Evolutionary conservation across 768 basidiomycete species (phyloP).

Genomic region (Tylopilus sp.): DNA sequence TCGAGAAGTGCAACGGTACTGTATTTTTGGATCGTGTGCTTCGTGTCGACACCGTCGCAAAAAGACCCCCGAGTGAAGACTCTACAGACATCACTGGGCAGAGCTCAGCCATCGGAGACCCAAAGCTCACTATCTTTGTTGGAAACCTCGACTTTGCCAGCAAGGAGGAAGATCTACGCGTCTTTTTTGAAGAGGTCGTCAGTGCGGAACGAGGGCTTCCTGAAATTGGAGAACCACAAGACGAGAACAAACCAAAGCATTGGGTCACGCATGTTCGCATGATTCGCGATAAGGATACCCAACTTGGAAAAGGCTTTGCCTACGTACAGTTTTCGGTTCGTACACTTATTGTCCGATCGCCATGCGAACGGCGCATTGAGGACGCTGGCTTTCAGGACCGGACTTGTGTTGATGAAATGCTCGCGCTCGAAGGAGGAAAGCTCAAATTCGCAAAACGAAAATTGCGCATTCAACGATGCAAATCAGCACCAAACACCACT

Average conservation of each 20-base stretch:
- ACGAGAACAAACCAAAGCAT: conserved; percentile 36
- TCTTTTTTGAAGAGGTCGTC: conserved; percentile 80
- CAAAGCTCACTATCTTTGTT: conserved; percentile 83
- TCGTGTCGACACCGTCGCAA: conserved; percentile 69
- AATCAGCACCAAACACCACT: conserved; percentile 50
- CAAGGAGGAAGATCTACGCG: conserved; percentile 84
- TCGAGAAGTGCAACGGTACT: conserved; percentile 62
- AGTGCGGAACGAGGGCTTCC: conserved; percentile 66
- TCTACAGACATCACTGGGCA: conserved; percentile 17
- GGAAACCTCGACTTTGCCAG: conserved; percentile 92
- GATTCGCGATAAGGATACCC: conserved; percentile 85
- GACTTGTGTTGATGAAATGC: conserved; percentile 87
- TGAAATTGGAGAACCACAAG: conserved; percentile 25
- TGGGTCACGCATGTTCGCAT: conserved; percentile 89
- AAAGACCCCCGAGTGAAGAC: conserved; percentile 21
- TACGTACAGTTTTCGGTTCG: conserved; percentile 82
- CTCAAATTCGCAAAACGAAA: conserved; percentile 93
- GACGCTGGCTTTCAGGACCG: conserved; percentile 56
- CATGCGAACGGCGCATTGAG: not conserved
- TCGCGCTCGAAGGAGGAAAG: conserved; percentile 71
- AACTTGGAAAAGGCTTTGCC: conserved; percentile 93
- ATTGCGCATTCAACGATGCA: conserved; percentile 88
- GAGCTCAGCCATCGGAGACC: conserved; percentile 46
- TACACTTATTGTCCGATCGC: not conserved
- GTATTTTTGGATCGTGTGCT: conserved; percentile 74